Percentiles rank a stretch among this genome's conserved stretches.
Evolutionary conservation across 495 filamentous ascomycete species (phyloP).

Genomic region (Achaetomiella virescens): DNA sequence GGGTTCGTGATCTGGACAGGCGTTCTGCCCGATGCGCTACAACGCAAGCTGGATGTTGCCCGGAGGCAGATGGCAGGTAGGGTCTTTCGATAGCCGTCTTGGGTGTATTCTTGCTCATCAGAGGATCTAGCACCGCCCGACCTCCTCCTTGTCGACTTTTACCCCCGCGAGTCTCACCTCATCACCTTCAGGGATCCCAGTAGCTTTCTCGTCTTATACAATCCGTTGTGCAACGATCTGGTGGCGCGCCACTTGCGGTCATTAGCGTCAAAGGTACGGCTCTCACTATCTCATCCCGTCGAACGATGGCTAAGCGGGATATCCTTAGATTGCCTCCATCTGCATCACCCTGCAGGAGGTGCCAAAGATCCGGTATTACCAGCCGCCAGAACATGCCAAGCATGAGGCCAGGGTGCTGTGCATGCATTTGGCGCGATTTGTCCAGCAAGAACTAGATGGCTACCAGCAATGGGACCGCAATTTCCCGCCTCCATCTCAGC

Average conservation of each 20-base stretch:
- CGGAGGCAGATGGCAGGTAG: constrained; percentile 61
- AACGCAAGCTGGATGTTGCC: constrained; percentile 46
- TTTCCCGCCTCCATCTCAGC: constrained; percentile 73
- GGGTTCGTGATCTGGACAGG: constrained; percentile 76
- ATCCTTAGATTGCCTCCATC: constrained; percentile 64
- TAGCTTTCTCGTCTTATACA: constrained; percentile 89
- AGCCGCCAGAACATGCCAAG: constrained; percentile 55
- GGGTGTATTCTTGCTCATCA: neutral
- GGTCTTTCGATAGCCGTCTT: constrained; percentile 5
- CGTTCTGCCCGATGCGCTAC: constrained; percentile 38
- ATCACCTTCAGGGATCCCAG: constrained; percentile 89
- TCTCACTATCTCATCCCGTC: neutral
- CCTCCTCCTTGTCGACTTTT: constrained; percentile 78
- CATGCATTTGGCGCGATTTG: constrained; percentile 81
- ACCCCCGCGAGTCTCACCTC: constrained; percentile 83
- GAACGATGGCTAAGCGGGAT: constrained; percentile 23
- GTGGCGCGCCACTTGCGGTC: constrained; percentile 73
- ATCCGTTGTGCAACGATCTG: constrained; percentile 80
- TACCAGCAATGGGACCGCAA: constrained; percentile 75
- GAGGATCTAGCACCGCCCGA: constrained; percentile 40
- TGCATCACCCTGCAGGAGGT: constrained; percentile 83
- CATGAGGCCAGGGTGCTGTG: constrained; percentile 87
- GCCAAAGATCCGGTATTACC: constrained; percentile 85
- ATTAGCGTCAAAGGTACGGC: constrained; percentile 75
- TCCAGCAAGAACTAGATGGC: constrained; percentile 82